phyloP scores from a whole-genome alignment of 208 protist species.

The Leishmania amazonensis region DNA sequence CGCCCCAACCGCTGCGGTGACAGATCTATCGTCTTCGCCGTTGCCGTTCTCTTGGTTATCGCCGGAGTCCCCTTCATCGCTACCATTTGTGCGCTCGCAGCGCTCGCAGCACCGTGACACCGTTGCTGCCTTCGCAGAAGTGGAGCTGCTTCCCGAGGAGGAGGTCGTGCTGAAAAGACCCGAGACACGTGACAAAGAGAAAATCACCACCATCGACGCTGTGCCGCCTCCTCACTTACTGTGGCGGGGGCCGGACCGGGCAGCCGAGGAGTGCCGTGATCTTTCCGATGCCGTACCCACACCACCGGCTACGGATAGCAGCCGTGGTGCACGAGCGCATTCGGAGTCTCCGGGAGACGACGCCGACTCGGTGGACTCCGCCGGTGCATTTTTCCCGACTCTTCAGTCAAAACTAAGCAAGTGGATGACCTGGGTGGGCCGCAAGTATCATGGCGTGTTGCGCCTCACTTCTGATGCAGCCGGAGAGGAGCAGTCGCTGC shows the following conservation, averaged over 20 bases:
- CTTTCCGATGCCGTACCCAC: neutral
- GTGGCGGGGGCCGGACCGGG: neutral
- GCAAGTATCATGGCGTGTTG: constrained; percentile 1
- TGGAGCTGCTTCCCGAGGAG: neutral
- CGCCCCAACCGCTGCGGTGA: neutral
- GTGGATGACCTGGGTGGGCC: neutral
- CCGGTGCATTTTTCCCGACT: neutral
- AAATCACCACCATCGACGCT: no score
- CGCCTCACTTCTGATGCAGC: neutral
- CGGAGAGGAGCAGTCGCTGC: neutral
- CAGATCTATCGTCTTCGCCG: neutral
- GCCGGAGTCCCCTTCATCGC: neutral
- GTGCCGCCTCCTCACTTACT: neutral
- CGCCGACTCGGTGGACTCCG: neutral
- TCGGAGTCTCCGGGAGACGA: neutral
- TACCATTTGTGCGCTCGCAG: neutral
- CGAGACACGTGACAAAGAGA: neutral
- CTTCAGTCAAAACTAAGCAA: neutral
- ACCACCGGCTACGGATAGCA: neutral
- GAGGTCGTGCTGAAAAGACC: neutral
- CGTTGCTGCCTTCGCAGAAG: neutral
- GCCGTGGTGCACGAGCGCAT: neutral
- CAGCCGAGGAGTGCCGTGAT: neutral
- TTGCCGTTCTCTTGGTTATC: neutral
- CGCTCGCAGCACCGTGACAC: constrained; percentile 1